Evolutionary conservation across 2,329 filamentous ascomycete genomes (phyloP).

Genomic region (Apiospora kogelbergensis): DNA sequence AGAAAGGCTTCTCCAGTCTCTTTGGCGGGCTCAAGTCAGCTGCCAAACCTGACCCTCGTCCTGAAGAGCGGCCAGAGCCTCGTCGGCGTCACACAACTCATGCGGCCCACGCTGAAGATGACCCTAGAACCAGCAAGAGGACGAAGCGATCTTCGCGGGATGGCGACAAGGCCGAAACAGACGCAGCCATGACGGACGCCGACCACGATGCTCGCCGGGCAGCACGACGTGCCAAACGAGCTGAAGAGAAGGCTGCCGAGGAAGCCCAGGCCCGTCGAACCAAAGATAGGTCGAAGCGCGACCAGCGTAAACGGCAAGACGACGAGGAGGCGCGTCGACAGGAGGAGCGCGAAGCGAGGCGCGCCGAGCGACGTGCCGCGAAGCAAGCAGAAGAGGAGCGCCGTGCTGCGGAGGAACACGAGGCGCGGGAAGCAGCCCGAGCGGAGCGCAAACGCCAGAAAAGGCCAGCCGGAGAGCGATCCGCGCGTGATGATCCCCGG

Average conservation of each 20-base stretch:
- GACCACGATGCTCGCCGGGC: conserved; percentile 63
- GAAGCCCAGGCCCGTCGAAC: conserved; percentile 57
- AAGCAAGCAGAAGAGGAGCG: conserved; percentile 52
- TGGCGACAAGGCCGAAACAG: conserved; percentile 37
- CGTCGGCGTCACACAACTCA: conserved; percentile 52
- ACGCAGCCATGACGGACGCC: conserved; percentile 51
- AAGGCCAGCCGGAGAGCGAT: conserved; percentile 39
- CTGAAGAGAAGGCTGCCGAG: conserved; percentile 52
- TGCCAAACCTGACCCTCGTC: conserved; percentile 33
- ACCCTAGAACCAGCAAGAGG: conserved; percentile 39
- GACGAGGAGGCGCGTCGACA: conserved; percentile 54
- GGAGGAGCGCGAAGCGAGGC: conserved; percentile 56
- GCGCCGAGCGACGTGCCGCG: conserved; percentile 52
- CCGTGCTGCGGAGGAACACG: conserved; percentile 44
- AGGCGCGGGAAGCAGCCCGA: conserved; percentile 39
- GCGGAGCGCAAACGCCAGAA: conserved; percentile 39
- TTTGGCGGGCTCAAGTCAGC: conserved; percentile 58
- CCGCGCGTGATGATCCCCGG: conserved; percentile 48
- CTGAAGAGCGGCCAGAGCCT: conserved; percentile 40
- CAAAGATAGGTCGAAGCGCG: conserved; percentile 57
- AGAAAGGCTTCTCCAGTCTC: conserved; percentile 60
- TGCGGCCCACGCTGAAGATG: conserved; percentile 46
- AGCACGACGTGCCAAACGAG: conserved; percentile 59
- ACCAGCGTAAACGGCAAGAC: conserved; percentile 55
- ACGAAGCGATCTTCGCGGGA: conserved; percentile 39